phyloP scores from a whole-genome alignment of 2,329 filamentous ascomycete species.

The Hypoxylon sp. region DNA sequence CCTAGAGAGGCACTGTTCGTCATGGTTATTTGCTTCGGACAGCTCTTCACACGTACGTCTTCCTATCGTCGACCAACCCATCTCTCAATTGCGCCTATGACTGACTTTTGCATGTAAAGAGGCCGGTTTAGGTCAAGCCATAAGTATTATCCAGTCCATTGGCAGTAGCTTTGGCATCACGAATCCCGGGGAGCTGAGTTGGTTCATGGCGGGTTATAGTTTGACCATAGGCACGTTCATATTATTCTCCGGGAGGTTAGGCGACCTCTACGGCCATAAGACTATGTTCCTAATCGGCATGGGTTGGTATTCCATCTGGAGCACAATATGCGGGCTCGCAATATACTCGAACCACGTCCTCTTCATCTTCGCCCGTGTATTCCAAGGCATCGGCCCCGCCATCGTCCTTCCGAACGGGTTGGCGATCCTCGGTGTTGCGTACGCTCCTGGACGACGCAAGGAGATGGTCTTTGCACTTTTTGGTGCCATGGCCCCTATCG shows the following conservation, averaged over 20 bases:
- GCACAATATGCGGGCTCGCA: constrained; percentile 60
- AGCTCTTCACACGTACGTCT: constrained; percentile 47
- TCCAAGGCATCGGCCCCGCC: constrained; percentile 66
- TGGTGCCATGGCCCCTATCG: constrained; percentile 50
- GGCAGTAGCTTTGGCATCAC: constrained; percentile 58
- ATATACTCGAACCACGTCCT: constrained; percentile 57
- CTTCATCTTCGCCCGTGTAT: constrained; percentile 60
- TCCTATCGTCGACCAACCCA: neutral
- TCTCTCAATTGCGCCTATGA: neutral
- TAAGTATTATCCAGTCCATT: constrained; percentile 59
- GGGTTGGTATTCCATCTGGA: constrained; percentile 64
- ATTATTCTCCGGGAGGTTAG: constrained; percentile 63
- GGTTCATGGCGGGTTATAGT: constrained; percentile 63
- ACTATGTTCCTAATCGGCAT: constrained; percentile 63
- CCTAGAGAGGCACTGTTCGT: constrained; percentile 44
- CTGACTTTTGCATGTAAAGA: constrained; percentile 34
- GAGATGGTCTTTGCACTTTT: constrained; percentile 53
- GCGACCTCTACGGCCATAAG: constrained; percentile 65
- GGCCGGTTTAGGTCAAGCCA: constrained; percentile 42
- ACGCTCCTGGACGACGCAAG: constrained; percentile 57
- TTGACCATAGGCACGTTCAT: constrained; percentile 67
- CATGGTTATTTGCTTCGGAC: constrained; percentile 43
- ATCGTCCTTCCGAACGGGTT: constrained; percentile 68
- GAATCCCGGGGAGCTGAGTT: constrained; percentile 59
- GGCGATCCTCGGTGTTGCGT: constrained; percentile 64